A percentile compares a stretch with the other conserved stretches of the same genome.
phyloP scores from a whole-genome alignment of 257 asterid genomes.

The Solanum habrochaites region DNA sequence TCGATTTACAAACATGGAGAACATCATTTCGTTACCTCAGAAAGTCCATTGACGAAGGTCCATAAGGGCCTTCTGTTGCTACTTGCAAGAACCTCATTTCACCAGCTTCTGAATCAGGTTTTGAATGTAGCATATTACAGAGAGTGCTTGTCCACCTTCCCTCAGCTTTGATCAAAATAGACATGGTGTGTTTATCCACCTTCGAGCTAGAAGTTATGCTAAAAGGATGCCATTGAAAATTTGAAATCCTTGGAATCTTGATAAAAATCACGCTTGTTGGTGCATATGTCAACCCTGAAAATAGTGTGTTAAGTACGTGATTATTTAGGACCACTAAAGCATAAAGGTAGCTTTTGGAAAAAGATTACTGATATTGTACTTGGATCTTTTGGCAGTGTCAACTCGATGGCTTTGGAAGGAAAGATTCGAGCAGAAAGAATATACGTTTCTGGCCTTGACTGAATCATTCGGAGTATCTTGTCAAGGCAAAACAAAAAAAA shows the following conservation, averaged over 20 bases:
- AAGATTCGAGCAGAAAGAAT: constrained; percentile 58
- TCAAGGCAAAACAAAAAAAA: constrained; percentile 61
- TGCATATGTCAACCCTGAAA: constrained; percentile 48
- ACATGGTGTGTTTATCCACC: constrained; percentile 36
- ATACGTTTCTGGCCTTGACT: constrained; percentile 65
- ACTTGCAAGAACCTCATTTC: constrained; percentile 33
- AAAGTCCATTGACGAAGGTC: constrained; percentile 56
- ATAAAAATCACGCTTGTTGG: constrained; percentile 59
- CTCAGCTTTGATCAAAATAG: constrained; percentile 46
- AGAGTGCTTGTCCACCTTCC: constrained; percentile 75
- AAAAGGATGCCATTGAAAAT: constrained; percentile 75
- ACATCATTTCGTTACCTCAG: constrained; percentile 30
- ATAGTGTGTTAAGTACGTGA: not conserved
- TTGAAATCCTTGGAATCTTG: constrained; percentile 68
- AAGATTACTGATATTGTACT: constrained; percentile 20
- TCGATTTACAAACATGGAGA: not conserved
- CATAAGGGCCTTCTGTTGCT: constrained; percentile 75
- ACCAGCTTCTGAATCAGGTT: constrained; percentile 47
- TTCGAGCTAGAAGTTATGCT: constrained; percentile 65
- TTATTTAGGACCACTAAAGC: not conserved
- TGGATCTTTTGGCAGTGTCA: constrained; percentile 72
- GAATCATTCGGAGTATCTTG: constrained; percentile 48
- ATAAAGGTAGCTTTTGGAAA: not conserved
- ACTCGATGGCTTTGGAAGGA: constrained; percentile 63
- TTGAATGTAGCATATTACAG: constrained; percentile 17